These are phyloP conservation scores for Helianthus annuus DNA, from an alignment of 129 eudicot species.

Conservation along the genomic window HanXRQr2.0-SUNRISE NC_035443.2:41668149-41668648, in stretches of 20 bases:
- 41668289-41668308: not conserved
- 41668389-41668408: constrained; percentile 18
- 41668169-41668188: too few species aligned
- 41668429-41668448: constrained; percentile 35
- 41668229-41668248: not conserved
- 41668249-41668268: not conserved
- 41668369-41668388: constrained; percentile 43
- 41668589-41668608: constrained; percentile 45
- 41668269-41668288: not conserved
- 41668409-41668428: constrained; percentile 22
- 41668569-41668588: constrained; percentile 16
- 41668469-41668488: too few species aligned
- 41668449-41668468: constrained; percentile 43
- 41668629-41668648: constrained; percentile 39
- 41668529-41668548: constrained; percentile 50
- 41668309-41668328: not conserved
- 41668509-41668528: constrained; percentile 36
- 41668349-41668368: constrained; percentile 50
- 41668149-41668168: too few species aligned
- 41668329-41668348: not conserved
- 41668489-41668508: not conserved
- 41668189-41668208: too few species aligned
- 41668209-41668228: not conserved
- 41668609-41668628: constrained; percentile 48
- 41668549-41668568: constrained; percentile 34